Conservation (phyloP, 768 basidiomycete species). For the Collybiopsis luxurians region DNA sequence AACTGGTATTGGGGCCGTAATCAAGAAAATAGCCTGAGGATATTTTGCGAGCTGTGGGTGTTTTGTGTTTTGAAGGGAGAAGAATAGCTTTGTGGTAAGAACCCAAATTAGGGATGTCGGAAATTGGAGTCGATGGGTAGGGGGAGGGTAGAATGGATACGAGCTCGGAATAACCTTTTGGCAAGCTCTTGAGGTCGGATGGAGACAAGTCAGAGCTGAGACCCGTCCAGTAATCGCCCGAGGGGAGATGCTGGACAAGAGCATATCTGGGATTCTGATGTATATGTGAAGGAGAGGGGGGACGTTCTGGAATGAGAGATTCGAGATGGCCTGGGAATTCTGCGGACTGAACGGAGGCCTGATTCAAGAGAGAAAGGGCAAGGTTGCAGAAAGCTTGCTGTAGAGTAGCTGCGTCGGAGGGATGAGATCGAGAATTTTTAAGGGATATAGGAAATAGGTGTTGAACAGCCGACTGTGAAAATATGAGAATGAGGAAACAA, state of each 20-base stretch:
- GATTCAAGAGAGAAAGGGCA: slow-evolving; percentile 68
- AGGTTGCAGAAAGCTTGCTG: slow-evolving; percentile 75
- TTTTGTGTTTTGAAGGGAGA: slow-evolving; percentile 35
- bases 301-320: slow-evolving; percentile 33
- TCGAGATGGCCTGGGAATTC: slow-evolving; percentile 45
- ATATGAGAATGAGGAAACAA: slow-evolving; percentile 13
- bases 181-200: slow-evolving; percentile 45
- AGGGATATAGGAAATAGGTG: slow-evolving; percentile 69
- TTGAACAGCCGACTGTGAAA: slow-evolving; percentile 55
- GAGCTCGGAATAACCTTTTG: slow-evolving; percentile 71
- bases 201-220: slow-evolving; percentile 37
- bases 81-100: slow-evolving; percentile 50
- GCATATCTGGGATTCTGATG: slow-evolving; percentile 55
- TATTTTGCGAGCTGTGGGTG: slow-evolving; percentile 51
- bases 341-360: slow-evolving; percentile 52
- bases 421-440: slow-evolving; percentile 54
- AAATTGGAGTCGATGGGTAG: slow-evolving; percentile 33
- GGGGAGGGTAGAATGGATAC: slow-evolving; percentile 70
- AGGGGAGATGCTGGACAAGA: slow-evolving; percentile 75
- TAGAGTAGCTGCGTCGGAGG: slow-evolving; percentile 61
- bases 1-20: slow-evolving; percentile 72
- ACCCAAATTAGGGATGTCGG: slow-evolving; percentile 46
- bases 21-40: slow-evolving; percentile 72
- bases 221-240: slow-evolving; percentile 79
- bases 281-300: slow-evolving; percentile 15